phyloP scores from a whole-genome alignment of 176 grass and related monocot genomes.

The Carex cristatella region DNA sequence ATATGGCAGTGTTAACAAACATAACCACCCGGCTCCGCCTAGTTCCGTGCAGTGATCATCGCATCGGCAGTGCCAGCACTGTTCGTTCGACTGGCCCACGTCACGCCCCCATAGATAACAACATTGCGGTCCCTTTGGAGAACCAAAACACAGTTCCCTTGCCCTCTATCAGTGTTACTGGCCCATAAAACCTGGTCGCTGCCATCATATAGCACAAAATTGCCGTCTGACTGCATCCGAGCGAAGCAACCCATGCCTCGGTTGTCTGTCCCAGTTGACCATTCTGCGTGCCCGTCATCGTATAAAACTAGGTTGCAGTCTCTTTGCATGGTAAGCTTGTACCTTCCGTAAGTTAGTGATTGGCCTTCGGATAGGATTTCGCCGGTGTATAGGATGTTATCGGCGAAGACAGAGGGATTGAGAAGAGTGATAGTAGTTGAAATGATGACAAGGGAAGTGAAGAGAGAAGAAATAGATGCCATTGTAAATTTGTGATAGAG shows the following conservation, averaged over 20 bases:
- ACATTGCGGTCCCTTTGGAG: constrained; percentile 27
- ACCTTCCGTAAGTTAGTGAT: not conserved
- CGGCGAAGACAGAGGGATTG: not conserved
- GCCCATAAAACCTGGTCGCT: not conserved
- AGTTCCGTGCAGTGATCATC: constrained; percentile 1
- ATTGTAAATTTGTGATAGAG: not conserved
- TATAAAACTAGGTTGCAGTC: constrained; percentile 39
- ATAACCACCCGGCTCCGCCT: not conserved
- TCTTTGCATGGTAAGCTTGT: constrained; percentile 11
- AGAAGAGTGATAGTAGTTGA: not conserved
- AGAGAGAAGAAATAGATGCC: not conserved
- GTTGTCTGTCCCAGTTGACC: constrained; percentile 1
- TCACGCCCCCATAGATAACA: constrained; percentile 8
- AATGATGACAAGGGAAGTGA: not conserved
- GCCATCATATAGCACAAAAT: constrained; percentile 24
- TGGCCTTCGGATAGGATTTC: constrained; percentile 1
- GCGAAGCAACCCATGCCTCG: not conserved
- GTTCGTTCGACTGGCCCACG: constrained; percentile 16
- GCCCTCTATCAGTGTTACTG: not conserved
- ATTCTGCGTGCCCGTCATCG: not conserved
- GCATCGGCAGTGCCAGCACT: not conserved
- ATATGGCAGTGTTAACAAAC: not conserved
- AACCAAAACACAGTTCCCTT: constrained; percentile 21
- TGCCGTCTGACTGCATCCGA: constrained; percentile 25
- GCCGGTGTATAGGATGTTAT: constrained; percentile 7